Evolutionary conservation across 192 early-diverging fungal genomes (phyloP), one percentile per base, ranked within the genome.

Genomic region (Coemansia sp.): DNA sequence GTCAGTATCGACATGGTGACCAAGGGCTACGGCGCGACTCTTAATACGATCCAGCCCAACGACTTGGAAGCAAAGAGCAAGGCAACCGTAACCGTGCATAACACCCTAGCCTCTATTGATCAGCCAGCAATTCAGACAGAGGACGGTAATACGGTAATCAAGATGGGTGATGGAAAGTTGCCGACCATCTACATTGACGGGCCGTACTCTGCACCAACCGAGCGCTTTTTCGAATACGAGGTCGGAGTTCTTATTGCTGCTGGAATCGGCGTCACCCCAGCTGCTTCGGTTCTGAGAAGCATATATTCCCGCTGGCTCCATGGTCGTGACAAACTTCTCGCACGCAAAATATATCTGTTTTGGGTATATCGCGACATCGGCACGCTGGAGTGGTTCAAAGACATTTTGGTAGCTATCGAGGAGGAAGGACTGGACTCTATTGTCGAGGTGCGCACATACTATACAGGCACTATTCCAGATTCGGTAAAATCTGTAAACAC

Each of bases 321-420:
- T 55, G 67, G 72, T 17, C 85, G 76, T 29, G 86, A 86, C 23
- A 62, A 67, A 44, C 72, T 79, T 33, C 74, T 75, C 8, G 65
- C 85, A 27, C 78, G 75, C 23, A 94, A 90, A 61, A 86, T 89
- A 11, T 91, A 89, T 62, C 85, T 94, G 60, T 84, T 92, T 65
- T 94, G 92, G 92, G 73, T 88, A 17, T 86, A 83, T 62, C 86
- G 92, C 33, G 92, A 94, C 65, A 85, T 74, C 7, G 62, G 75
- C 56, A 76, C 89, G 3, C 87, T 93, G 42, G 84, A 89, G 58
- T 93, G 91, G 90, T 93, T 93, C 84, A 87, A 90, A 80, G 87
- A 88, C 41, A 61, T 91, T 47, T 68, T 93, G 40, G 48, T 83
- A 19, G 84, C 89, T 0, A 72, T 93, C 9, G 86, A 89, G 38